Evolutionary conservation across 2,329 filamentous ascomycete genomes (phyloP).

Genomic region (Colletotrichum nymphaeae): DNA sequence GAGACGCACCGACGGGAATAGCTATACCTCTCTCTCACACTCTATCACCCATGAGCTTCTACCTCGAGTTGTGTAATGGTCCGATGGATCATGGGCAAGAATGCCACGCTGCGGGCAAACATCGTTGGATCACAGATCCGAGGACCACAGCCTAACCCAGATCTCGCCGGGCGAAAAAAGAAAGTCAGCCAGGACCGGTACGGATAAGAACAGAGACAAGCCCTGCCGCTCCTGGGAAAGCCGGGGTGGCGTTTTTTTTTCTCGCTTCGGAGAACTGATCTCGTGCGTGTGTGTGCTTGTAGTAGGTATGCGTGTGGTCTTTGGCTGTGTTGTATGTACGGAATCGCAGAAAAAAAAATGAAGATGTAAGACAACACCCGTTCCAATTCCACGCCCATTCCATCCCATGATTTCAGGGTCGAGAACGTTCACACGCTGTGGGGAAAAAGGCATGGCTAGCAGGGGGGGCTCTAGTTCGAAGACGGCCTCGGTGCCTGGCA

Average conservation of each 20-base stretch:
- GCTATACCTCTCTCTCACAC: neutral
- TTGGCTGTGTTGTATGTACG: too few species aligned
- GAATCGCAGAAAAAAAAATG: too few species aligned
- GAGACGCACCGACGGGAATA: slow-evolving; percentile 21
- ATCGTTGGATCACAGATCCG: neutral
- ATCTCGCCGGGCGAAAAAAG: too few species aligned
- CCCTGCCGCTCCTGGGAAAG: slow-evolving; percentile 2
- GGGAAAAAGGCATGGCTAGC: too few species aligned
- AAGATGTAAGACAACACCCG: slow-evolving; percentile 11
- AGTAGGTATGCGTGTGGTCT: too few species aligned
- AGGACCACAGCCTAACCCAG: neutral
- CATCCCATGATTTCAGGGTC: neutral
- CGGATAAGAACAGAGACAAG: neutral
- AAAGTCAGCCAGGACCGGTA: too few species aligned
- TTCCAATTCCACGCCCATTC: neutral
- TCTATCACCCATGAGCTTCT: neutral
- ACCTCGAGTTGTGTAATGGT: slow-evolving; percentile 6
- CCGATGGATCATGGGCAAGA: neutral
- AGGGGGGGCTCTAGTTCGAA: neutral
- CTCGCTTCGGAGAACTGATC: too few species aligned
- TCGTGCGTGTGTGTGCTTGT: too few species aligned
- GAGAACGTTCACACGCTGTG: neutral
- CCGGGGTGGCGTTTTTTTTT: neutral
- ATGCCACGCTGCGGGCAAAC: slow-evolving; percentile 4
- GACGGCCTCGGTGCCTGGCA: slow-evolving; percentile 19